These are phyloP conservation scores for Malus sylvestris DNA, from an alignment of 306 rosid genomes.

Conservation along the genomic window DNA sequence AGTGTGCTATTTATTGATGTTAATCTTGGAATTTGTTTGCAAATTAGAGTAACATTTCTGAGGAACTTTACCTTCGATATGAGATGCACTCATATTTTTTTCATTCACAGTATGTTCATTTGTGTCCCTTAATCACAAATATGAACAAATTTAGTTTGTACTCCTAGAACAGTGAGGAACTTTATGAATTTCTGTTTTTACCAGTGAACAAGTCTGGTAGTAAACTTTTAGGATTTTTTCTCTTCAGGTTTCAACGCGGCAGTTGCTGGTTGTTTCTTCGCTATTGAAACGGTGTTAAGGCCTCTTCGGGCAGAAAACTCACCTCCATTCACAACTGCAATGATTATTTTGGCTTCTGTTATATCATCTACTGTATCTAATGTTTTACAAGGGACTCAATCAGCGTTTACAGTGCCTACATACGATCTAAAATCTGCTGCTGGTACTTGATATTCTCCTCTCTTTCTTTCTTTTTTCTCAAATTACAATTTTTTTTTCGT, in stretches of 20 bases:
- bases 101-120: neutral
- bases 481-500: neutral
- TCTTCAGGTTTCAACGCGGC: constrained; percentile 94
- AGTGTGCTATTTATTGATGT: neutral
- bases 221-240: constrained; percentile 20
- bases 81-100: neutral
- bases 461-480: neutral
- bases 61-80: neutral
- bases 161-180: neutral
- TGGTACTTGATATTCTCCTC: constrained; percentile 39
- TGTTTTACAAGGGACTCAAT: constrained; percentile 77
- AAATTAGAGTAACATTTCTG: neutral
- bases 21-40: neutral
- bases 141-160: neutral
- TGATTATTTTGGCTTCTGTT: constrained; percentile 99
- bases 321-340: constrained; percentile 97
- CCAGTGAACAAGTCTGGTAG: neutral
- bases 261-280: constrained; percentile 98
- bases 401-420: constrained; percentile 85
- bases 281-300: constrained; percentile 93
- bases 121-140: neutral
- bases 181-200: neutral
- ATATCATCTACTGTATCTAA: constrained; percentile 90
- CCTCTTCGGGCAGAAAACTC: constrained; percentile 97
- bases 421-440: constrained; percentile 99